Base-by-base conservation (phyloP, 2,329 filamentous ascomycete genomes). In the Rutstroemia sp. region DNA sequence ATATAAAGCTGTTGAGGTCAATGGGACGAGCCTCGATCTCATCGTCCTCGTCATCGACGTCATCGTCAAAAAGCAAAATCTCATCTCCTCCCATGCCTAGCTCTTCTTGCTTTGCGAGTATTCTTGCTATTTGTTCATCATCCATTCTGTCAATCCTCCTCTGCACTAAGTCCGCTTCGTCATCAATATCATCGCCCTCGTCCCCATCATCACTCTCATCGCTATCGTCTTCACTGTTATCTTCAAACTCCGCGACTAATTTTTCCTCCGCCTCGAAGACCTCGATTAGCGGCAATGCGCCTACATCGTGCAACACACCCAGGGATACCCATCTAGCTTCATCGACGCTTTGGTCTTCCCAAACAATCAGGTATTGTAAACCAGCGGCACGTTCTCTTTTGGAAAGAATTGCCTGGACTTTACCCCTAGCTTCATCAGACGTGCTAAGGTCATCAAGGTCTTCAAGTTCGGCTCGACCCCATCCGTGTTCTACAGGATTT, bases 21-120 rank as follows among this genome's bases (percentile, higher is more conserved):
- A 50, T 18, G n/a, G 21, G n/a, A 1, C 38, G 25, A 9, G 55
- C 44, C 16, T 42, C 30, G 38, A 49, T 46, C n/a, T 54, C 52
- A 4, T 61, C 65, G 12, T 66, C 67, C 5, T 71, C 69, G 18
- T 71, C 70, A 34, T 65, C 58, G 9, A 51, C 60, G 39, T 66
- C 65, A n/a, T 74, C 75, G 50, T 79, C 76, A 57, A 82, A 79
- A 3, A 87, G 71, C 14, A 86, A 54, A 3, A 85, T 65, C 54
- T 87, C 79, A 21, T 82, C 77, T 9, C 77, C 75, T 2, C 75
- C 79, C 45, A 88, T 72, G 8, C 85, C 86, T 4, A 88, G 72
- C 66, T 85, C 80, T 68, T 82, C 78, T 65, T 85, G 79, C 67
- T 83, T 85, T 52, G 79, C 74, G 30, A 87, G 69, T 23, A 86